Base-by-base conservation (phyloP, 2,329 filamentous ascomycete species). In the Hypomyces perniciosus region DNA sequence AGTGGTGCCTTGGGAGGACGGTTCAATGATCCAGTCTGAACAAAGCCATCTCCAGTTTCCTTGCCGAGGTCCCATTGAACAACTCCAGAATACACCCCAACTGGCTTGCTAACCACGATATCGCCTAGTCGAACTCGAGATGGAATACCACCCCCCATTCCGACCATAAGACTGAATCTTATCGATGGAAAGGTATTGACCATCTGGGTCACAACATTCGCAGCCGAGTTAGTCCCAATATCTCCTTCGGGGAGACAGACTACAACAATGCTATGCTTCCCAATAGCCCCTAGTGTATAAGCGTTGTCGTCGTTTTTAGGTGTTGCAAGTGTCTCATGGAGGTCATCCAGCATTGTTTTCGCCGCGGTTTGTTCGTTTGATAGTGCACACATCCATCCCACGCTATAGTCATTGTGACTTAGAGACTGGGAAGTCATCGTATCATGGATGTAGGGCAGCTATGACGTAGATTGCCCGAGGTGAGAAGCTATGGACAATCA, bases 141-240 rank as follows among this genome's bases (percentile, higher is more conserved):
- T 5, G 57, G 59, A 13, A 54, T 54, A 5, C 57, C 58, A 4
- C 59, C 55, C 7, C 57, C 58, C 26, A 61, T 53, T 28, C 59
- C 57, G 12, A 61, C 59, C 53, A 61, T 57, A 2, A 62, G 27
- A 2, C 50, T 43, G 5, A 57, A 33, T 1, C 50, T 34, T 5
- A 60, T 55, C 9, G 64, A 63, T 0, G 62, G 57, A 49, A 72
- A 72, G n/a, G 50, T 63, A 20, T 51, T 48, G 9, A 61, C 35
- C 61, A 72, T 66, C 35, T 65, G 55, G 38, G 48, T 54, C 9
- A 62, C 65, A 1, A 71, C 62, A 0, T 42, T 50, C 10, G 65
- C 56, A 8, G 68, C 66, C 6, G 64, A 61, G 8, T 43, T 54
- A 27, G 45, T 64, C 3, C 67, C 67, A 30, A 60, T 61, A 33